Base-by-base conservation (phyloP, 306 rosid species). In the Vigna hirtella region DNA sequence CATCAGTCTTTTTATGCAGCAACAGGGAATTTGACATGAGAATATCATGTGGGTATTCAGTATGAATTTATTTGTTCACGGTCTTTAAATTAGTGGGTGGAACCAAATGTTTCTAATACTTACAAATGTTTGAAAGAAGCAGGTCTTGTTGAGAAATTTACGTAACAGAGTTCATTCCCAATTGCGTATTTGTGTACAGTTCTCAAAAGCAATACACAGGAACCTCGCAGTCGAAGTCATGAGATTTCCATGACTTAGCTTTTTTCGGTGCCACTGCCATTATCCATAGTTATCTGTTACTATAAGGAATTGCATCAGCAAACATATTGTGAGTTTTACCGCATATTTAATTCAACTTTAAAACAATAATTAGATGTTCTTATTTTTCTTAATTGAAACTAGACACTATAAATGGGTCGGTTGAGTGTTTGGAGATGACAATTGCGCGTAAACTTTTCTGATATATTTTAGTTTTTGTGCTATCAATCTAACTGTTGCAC, bases 261-360 rank as follows among this genome's bases (percentile, higher is more conserved):
- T 72, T 10, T 72, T 74, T 74, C 49, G 64, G 70, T 74, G 59
- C 20, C 48, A 30, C 69, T 58, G 59, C 70, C 58, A 47, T 47
- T 61, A 26, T 63, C 48, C 22, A 6, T 62, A 75, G 32, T 40
- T 49, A 73, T 42, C 77, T 38, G 38, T 75, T 59, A 14, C 63
- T 1, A 34, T 50, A 49, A 32, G 50, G 52, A 76, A 20, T 10
- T 48, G 36, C 32, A 48, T 15, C 77, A 15, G 15, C 42, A 22
- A 42, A 15, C 77, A 15, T 42, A 22, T 20, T 56, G 34, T 6
- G 17, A 51, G 20, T 52, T 34, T 59, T 13, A 34, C 45, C 5
- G 2, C 48, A 17, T 9, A 9, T n/a, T 64, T n/a, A 9, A 36
- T 64, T 32, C 13, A 62, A 62, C 24, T 62, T 4, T 26, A 2